Base-by-base conservation (phyloP, 1,284 basidiomycete genomes). In the Irpex rosettiformis region DNA sequence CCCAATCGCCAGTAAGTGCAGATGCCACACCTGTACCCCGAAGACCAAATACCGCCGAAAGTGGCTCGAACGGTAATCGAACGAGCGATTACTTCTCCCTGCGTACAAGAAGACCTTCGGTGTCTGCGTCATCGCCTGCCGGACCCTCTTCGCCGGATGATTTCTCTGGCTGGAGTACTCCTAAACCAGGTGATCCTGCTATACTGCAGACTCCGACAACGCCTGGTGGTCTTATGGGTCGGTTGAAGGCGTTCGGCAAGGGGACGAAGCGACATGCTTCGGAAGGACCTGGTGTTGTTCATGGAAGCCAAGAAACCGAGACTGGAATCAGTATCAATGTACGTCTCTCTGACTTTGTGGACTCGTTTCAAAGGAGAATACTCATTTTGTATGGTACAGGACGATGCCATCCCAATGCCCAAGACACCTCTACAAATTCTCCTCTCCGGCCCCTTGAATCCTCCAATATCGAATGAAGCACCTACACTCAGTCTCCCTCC, bases 181-280 rank as follows among this genome's bases (percentile, higher is more conserved):
- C 30, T 33, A 33, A 33, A 16, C 2, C 30, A 10, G 30, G 30
- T 10, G 30, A 33, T 33, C 30, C 30, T 33, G 30, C 30, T 33
- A 16, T 33, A 10, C 30, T 16, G 30, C 30, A 33, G 30, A 33
- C 30, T 7, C 30, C 30, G 30, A 33, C 30, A 10, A 33, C 30
- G 30, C 30, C 30, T 4, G 76, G 74, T n/a, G 75, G 83, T 37
- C 75, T 93, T 52, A 94, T 94, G 83, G 89, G 91, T 2, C 81
- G 87, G 58, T 73, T 95, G 62, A 92, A 88, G 72, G 87, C 75
- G 59, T 84, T 94, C 59, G 91, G 89, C 6, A 87, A 85, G 68
- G 79, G 76, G 57, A 65, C 73, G 16, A 80, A 77, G 64, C 83
- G 83, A 69, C 79, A 82, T 59, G 65, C 72, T 11, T 72, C 70